A percentile compares a stretch with the other conserved stretches of the same genome.
Evolutionary conservation across 805 yeast species (phyloP).

Genomic region (Yarrowia keelungensis): DNA sequence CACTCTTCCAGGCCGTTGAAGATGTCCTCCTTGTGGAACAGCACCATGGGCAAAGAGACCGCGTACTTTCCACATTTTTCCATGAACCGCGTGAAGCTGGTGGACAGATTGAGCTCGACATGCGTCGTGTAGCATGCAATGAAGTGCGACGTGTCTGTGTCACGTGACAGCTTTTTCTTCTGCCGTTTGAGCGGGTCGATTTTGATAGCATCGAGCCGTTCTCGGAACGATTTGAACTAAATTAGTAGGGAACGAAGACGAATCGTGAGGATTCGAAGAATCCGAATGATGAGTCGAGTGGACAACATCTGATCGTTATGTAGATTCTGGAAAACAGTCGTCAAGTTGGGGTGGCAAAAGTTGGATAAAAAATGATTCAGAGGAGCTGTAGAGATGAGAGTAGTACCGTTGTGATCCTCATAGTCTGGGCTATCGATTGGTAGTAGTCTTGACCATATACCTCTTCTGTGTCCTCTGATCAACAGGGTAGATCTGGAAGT

Average conservation of each 20-base stretch:
- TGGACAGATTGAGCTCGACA: conserved; percentile 84
- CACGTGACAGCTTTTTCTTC: conserved; percentile 44
- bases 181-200: conserved; percentile 68
- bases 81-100: conserved; percentile 68
- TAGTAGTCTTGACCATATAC: too few species aligned
- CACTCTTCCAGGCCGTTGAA: conserved; percentile 59
- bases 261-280: too few species aligned
- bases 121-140: conserved; percentile 81
- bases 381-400: too few species aligned
- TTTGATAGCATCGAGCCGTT: conserved; percentile 79
- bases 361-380: too few species aligned
- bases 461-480: too few species aligned
- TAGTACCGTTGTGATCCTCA: too few species aligned
- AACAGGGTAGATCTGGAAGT: too few species aligned
- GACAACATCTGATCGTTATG: too few species aligned
- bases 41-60: conserved; percentile 79
- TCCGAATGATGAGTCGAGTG: too few species aligned
- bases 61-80: conserved; percentile 60
- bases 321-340: too few species aligned
- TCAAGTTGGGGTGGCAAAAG: too few species aligned
- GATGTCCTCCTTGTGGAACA: conserved; percentile 72
- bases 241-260: not conserved
- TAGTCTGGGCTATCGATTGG: too few species aligned
- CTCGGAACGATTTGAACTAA: conserved; percentile 63
- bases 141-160: conserved; percentile 64